Evolutionary conservation across 2,329 filamentous ascomycete genomes (phyloP), one percentile per base, ranked within the genome.

Genomic region (Fusarium sp.): DNA sequence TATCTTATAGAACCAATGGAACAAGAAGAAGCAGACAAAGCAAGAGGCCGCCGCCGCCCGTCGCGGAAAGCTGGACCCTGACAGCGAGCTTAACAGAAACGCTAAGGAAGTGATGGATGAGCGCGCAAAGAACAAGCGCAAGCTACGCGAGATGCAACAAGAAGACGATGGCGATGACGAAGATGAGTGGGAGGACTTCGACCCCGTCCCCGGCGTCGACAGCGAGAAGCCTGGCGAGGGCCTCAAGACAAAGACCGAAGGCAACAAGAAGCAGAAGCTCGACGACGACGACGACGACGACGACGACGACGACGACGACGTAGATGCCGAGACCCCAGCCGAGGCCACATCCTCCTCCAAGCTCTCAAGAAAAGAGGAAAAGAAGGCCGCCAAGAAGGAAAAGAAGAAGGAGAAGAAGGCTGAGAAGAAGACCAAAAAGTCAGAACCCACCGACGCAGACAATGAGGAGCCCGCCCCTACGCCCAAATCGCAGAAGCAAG

Each of bases 101-200:
- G 95, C 93, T 66, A 95, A 97, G 79, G 94, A 98, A 79, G 89
- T 97, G 67, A 91, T 97, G 88, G 93, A 96, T 72, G 94, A 97
- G 77, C 83, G 86, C 59, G 87, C 86, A 44, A 83, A 83, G 72
- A 93, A 92, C 74, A 97, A 97, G 83, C 88, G 93, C 64, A 97
- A 97, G 82, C 84, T 91, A 27, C 87, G 89, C 58, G 88, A 91
- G 69, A 81, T 89, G 62, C 84, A 86, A 60, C 78, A 83, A n/a
- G 77, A 84, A 34, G 81, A 82, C 23, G 81, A 82, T 9, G 75
- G 74, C 10, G 72, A 79, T 40, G 80, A 82, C 9, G 84, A 83
- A 5, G 83, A 83, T 1, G 83, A 83, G 42, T 84, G 81, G 10
- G 81, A 79, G 60, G 78, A 80, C 7, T 76, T 75, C 40, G 85